These are phyloP conservation scores for Aureobasidium mangrovei DNA, from an alignment of 2,329 filamentous ascomycete genomes.

Conservation along the genomic window DNA sequence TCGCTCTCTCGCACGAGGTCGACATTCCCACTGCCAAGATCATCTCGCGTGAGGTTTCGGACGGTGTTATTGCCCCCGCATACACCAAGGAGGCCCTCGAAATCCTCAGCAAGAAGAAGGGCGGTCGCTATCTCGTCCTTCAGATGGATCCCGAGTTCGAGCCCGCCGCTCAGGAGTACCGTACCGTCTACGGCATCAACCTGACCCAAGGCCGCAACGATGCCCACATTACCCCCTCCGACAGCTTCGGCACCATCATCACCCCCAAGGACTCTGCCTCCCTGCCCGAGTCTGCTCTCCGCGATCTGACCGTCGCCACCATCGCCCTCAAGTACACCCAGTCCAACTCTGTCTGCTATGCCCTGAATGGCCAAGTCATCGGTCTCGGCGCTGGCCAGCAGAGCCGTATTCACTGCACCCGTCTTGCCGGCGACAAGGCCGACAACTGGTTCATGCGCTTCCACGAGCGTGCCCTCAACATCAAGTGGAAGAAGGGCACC, in stretches of 20 bases:
- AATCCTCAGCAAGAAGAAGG: conserved; percentile 96
- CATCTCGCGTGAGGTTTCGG: conserved; percentile 94
- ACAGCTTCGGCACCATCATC: conserved; percentile 76
- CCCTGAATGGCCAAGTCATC: conserved; percentile 84
- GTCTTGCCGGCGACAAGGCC: conserved; percentile 92
- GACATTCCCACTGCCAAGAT: conserved; percentile 93
- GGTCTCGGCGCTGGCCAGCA: conserved; percentile 95
- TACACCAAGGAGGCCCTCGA: conserved; percentile 80
- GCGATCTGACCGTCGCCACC: conserved; percentile 88
- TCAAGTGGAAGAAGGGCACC: conserved; percentile 96
- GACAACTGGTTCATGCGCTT: conserved; percentile 99
- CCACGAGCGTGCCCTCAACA: conserved; percentile 75
- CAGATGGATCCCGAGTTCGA: conserved; percentile 86
- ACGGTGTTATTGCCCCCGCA: conserved; percentile 86
- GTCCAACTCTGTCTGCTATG: conserved; percentile 98
- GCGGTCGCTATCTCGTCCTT: conserved; percentile 88
- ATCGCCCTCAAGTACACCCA: conserved; percentile 98
- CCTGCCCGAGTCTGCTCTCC: conserved; percentile 71
- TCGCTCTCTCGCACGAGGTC: conserved; percentile 83
- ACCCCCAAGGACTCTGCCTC: conserved; percentile 66
- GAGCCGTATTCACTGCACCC: conserved; percentile 96
- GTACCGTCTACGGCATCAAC: conserved; percentile 83
- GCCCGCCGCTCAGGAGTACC: conserved; percentile 64
- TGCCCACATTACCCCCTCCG: conserved; percentile 67
- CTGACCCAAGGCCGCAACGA: conserved; percentile 91